A percentile compares a stretch with the other conserved stretches of the same genome.
These are phyloP conservation scores for Vachellia pachyceras DNA, from an alignment of 306 rosid species.

Conservation along the genomic window DNA sequence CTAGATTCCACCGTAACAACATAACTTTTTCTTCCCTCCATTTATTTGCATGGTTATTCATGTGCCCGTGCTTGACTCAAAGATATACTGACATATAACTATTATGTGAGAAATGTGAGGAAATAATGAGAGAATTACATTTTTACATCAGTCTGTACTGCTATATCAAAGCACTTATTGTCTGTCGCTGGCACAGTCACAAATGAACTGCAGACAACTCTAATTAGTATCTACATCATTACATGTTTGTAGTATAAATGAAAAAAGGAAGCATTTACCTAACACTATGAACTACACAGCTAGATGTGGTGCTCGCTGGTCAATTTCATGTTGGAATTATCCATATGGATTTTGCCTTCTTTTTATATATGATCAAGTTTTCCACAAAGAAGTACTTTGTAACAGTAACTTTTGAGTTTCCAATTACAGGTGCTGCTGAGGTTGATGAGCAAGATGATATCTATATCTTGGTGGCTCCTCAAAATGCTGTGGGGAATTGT, in stretches of 20 bases:
- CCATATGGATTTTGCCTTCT: slow-evolving; percentile 11
- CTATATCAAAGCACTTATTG: slow-evolving; percentile 12
- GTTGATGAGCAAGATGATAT: slow-evolving; percentile 91
- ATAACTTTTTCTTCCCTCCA: slow-evolving; percentile 8
- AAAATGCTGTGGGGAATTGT: slow-evolving; percentile 98
- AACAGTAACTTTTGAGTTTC: slow-evolving; percentile 35
- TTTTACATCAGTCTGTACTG: slow-evolving; percentile 18
- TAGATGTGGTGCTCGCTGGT: slow-evolving; percentile 10
- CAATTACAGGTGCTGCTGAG: slow-evolving; percentile 78
- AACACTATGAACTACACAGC: not conserved
- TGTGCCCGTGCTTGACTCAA: slow-evolving; percentile 4
- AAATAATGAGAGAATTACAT: slow-evolving; percentile 22
- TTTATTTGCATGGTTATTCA: slow-evolving; percentile 30
- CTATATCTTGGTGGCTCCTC: slow-evolving; percentile 94
- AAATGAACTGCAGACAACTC: slow-evolving; percentile 23
- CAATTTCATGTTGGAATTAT: slow-evolving; percentile 23
- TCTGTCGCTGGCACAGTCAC: not conserved
- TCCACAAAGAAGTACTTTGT: slow-evolving; percentile 28
- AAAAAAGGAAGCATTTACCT: slow-evolving; percentile 1
- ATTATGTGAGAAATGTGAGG: slow-evolving; percentile 8
- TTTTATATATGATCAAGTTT: slow-evolving; percentile 15
- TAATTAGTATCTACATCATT: not conserved
- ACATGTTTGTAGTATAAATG: slow-evolving; percentile 10
- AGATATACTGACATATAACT: not conserved
- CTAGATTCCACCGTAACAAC: slow-evolving; percentile 25